Evolutionary conservation across 108 stramenopile genomes (phyloP).

Genomic region (Pseudonitzschia delicatissima): DNA sequence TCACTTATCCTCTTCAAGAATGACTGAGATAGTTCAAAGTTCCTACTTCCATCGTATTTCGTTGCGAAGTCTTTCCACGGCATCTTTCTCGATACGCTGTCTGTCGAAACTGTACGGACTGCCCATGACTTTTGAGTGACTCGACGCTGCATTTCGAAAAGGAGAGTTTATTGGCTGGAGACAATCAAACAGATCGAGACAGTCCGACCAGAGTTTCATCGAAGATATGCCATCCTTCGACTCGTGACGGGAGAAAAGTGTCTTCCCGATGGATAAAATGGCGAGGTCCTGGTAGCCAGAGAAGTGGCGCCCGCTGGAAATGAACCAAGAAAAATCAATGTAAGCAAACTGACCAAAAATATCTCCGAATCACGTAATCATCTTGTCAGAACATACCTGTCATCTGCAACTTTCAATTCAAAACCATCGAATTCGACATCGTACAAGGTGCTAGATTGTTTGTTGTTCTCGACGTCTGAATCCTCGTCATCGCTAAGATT

Average conservation of each 20-base stretch:
- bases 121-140: slow-evolving; percentile 14
- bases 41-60: not conserved
- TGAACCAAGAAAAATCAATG: not conserved
- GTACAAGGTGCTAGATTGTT: slow-evolving; percentile 1
- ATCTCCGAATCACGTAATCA: not conserved
- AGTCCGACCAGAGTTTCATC: slow-evolving; percentile 23
- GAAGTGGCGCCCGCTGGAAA: slow-evolving; percentile 59
- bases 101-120: not conserved
- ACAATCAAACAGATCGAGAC: slow-evolving; percentile 56
- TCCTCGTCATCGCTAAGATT: not conserved
- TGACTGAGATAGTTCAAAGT: slow-evolving; percentile 6
- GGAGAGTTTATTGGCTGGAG: slow-evolving; percentile 50
- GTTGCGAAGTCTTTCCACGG: slow-evolving; percentile 10
- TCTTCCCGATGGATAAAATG: slow-evolving; percentile 32
- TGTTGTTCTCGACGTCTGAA: not conserved
- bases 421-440: slow-evolving; percentile 45
- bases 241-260: slow-evolving; percentile 26
- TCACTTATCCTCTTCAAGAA: slow-evolving; percentile 8
- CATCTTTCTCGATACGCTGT: not conserved
- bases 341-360: not conserved
- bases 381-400: slow-evolving; percentile 23
- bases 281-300: slow-evolving; percentile 52
- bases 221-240: slow-evolving; percentile 1
- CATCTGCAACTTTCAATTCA: slow-evolving; percentile 53
- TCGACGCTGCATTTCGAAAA: slow-evolving; percentile 49